phyloP scores from a whole-genome alignment of 169 alveolate species.

The Cryptosporidium muris region DNA sequence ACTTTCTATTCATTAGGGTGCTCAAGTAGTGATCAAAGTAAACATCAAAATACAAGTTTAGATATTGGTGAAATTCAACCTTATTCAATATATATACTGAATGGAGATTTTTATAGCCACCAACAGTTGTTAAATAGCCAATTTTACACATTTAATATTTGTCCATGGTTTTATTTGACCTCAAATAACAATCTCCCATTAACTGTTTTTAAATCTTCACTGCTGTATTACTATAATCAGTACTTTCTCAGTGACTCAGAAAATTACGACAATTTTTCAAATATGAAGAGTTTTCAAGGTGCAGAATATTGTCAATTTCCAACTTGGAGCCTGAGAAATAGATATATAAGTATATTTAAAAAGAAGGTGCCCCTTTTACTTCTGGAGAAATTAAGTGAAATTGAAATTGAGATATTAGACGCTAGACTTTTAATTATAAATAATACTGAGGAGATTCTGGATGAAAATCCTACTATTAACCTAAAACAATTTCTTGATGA shows the following conservation, averaged over 20 bases:
- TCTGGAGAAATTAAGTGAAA: constrained; percentile 26
- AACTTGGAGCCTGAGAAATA: neutral
- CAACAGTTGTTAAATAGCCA: constrained; percentile 1
- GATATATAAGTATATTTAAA: constrained; percentile 6
- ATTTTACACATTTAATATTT: constrained; percentile 2
- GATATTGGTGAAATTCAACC: neutral
- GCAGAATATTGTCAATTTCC: neutral
- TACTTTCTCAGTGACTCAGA: neutral
- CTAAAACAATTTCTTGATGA: constrained; percentile 8
- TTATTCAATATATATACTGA: constrained; percentile 5
- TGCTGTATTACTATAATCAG: neutral
- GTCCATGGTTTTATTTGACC: constrained; percentile 24
- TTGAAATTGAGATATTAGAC: constrained; percentile 1
- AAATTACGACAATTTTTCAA: neutral
- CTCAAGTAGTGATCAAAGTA: neutral
- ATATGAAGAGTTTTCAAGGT: neutral
- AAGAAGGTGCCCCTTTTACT: constrained; percentile 15
- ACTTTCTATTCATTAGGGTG: neutral
- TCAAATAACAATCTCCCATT: constrained; percentile 13
- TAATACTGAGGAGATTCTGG: neutral
- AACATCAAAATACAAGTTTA: neutral
- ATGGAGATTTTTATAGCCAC: constrained; percentile 11
- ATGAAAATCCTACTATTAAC: neutral
- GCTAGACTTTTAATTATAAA: neutral
- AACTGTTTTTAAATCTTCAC: constrained; percentile 14